Conservation (phyloP, 2,329 filamentous ascomycete species). For the Monilinia fructicola region DNA sequence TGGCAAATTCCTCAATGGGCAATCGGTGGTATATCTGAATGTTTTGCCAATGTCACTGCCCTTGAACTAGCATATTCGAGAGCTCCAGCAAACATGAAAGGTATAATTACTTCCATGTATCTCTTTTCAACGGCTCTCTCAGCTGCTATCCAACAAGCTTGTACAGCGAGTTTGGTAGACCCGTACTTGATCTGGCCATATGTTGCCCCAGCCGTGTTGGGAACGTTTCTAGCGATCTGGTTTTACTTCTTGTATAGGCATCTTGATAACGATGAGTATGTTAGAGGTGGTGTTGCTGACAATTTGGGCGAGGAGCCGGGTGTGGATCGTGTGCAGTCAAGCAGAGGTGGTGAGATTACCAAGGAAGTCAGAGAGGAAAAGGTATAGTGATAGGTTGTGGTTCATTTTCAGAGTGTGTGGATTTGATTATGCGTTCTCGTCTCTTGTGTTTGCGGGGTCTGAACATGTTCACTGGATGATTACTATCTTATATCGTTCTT, state of each 20-base stretch:
- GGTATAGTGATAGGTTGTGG: neutral
- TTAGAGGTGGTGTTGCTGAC: constrained; percentile 18
- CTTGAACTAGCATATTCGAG: constrained; percentile 77
- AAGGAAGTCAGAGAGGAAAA: neutral
- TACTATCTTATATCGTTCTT: too few species aligned
- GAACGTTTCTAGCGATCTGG: constrained; percentile 57
- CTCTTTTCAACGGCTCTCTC: constrained; percentile 66
- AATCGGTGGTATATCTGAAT: constrained; percentile 55
- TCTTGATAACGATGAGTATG: constrained; percentile 59
- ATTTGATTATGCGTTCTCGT: too few species aligned
- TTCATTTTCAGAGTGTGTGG: neutral
- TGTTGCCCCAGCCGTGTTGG: constrained; percentile 59
- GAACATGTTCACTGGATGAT: too few species aligned
- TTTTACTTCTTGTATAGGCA: constrained; percentile 69
- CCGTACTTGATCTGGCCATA: constrained; percentile 73
- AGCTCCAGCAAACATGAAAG: constrained; percentile 76
- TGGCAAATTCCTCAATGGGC: constrained; percentile 44
- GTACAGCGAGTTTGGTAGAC: constrained; percentile 46
- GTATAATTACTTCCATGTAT: constrained; percentile 66
- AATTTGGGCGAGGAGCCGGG: neutral
- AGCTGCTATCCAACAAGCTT: constrained; percentile 28
- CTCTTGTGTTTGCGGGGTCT: too few species aligned
- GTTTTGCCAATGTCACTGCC: constrained; percentile 58
- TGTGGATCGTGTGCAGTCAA: neutral
- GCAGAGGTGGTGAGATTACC: neutral